Conservation (phyloP, 768 basidiomycete genomes). For the Kwoniella sp. region DNA sequence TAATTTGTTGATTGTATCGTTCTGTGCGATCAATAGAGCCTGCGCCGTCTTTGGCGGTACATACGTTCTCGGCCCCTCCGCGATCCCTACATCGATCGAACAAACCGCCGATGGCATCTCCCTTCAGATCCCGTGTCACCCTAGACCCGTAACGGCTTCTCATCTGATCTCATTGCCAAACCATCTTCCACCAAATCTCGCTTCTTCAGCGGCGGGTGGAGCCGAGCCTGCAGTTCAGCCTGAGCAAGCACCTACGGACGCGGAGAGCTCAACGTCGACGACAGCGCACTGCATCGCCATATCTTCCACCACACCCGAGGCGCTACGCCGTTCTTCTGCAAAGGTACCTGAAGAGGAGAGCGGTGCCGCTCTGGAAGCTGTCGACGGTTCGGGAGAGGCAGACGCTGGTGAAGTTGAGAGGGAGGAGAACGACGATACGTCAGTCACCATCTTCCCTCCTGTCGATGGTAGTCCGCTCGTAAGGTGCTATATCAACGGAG, state of each 20-base stretch:
- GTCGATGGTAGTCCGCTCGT: conserved; percentile 35
- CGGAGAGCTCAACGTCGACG: neutral
- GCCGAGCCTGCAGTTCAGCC: neutral
- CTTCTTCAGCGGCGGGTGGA: neutral
- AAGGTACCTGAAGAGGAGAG: conserved; percentile 6
- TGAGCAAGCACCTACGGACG: neutral
- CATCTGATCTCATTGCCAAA: conserved; percentile 37
- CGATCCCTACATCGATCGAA: conserved; percentile 29
- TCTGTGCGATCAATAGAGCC: too few species aligned
- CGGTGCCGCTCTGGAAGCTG: neutral
- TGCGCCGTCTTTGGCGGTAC: conserved; percentile 70
- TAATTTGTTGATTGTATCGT: too few species aligned
- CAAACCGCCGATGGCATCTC: conserved; percentile 10
- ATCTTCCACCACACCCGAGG: conserved; percentile 26
- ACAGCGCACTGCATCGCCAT: conserved; percentile 47
- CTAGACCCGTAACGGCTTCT: conserved; percentile 32
- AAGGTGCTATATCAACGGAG: conserved; percentile 51
- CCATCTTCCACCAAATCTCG: conserved; percentile 26
- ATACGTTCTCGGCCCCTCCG: conserved; percentile 57
- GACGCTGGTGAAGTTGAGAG: conserved; percentile 15
- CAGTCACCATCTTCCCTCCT: conserved; percentile 52
- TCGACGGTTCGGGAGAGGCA: neutral
- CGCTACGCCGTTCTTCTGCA: conserved; percentile 9
- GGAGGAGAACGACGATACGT: conserved; percentile 44
- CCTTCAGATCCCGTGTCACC: conserved; percentile 41